These are phyloP conservation scores for Populus hybrid DNA, from an alignment of 441 rosid species.

Conservation along the genomic window DNA sequence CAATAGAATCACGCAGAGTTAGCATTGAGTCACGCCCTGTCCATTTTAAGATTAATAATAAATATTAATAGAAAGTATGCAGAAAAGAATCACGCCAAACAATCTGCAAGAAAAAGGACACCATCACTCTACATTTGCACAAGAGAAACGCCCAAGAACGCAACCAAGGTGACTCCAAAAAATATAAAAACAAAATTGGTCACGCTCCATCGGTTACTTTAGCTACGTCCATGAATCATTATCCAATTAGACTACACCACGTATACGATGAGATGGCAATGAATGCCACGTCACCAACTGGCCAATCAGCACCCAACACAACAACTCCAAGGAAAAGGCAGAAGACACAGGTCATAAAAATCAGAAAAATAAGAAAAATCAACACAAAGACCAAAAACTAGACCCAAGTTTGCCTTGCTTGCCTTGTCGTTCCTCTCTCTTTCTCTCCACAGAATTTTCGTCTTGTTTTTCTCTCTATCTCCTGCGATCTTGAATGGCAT, in stretches of 20 bases:
- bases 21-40: no score
- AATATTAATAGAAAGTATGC: no score
- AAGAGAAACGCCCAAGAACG: background rate
- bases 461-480: background rate
- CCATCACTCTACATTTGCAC: background rate
- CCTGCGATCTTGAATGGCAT: conserved; percentile 1
- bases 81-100: no score
- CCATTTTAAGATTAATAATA: no score
- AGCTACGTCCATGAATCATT: background rate
- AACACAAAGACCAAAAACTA: background rate
- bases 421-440: background rate
- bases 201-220: background rate
- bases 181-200: background rate
- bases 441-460: background rate
- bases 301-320: conserved; percentile 3
- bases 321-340: background rate
- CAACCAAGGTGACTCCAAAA: background rate
- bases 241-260: background rate
- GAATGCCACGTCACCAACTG: background rate
- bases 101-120: no score
- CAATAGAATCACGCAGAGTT: no score
- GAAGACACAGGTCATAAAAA: background rate
- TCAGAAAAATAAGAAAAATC: background rate
- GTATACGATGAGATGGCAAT: conserved; percentile 1
- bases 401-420: background rate